A percentile compares a stretch with the other conserved stretches of the same genome.
phyloP scores from a whole-genome alignment of 1,284 basidiomycete genomes.

The Cryptococcus sp. region DNA sequence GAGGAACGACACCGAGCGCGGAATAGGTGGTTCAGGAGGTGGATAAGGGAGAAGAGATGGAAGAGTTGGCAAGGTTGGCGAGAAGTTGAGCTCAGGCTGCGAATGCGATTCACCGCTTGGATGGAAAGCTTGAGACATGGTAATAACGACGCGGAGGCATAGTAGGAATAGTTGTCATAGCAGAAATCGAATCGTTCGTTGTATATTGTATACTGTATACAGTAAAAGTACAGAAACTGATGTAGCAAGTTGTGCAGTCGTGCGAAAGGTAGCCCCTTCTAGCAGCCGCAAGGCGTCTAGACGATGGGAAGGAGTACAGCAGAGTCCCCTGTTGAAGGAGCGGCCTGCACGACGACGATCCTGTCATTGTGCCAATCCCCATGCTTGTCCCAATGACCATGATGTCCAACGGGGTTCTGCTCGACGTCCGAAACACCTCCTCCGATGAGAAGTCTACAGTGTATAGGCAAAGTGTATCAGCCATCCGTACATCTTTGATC shows the following conservation, averaged over 20 bases:
- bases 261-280: too few relatives aligned
- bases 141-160: slow-evolving; percentile 4
- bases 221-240: too few relatives aligned
- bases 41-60: slow-evolving; percentile 26
- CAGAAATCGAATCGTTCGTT: background rate
- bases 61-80: slow-evolving; percentile 25
- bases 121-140: background rate
- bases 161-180: background rate
- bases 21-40: slow-evolving; percentile 22
- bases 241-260: too few relatives aligned
- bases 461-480: background rate
- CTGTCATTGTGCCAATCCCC: slow-evolving; percentile 11
- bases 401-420: slow-evolving; percentile 25
- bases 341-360: background rate
- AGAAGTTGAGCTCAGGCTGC: slow-evolving; percentile 22
- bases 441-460: slow-evolving; percentile 34
- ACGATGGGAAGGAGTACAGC: too few relatives aligned
- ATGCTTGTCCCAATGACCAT: slow-evolving; percentile 42
- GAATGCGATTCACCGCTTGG: slow-evolving; percentile 4
- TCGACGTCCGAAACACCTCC: slow-evolving; percentile 39
- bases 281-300: too few relatives aligned
- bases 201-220: too few relatives aligned
- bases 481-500: background rate
- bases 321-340: background rate
- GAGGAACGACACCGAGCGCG: slow-evolving; percentile 4